These are phyloP conservation scores for Ilyonectria destructans DNA, from an alignment of 2,329 filamentous ascomycete genomes.

Conservation along the genomic window DNA sequence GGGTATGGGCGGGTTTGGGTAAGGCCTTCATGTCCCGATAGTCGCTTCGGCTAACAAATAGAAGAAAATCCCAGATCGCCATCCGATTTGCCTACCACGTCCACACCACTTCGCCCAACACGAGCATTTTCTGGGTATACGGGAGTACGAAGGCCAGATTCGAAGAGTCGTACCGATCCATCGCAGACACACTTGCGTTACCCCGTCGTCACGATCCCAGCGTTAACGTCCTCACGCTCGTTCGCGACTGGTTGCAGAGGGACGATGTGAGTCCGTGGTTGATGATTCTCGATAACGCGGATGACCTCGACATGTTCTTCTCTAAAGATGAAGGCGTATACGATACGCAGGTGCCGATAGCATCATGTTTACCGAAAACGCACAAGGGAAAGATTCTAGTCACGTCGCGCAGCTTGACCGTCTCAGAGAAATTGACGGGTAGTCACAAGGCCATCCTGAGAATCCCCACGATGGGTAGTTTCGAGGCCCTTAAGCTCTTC, in stretches of 20 bases:
- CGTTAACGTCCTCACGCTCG: slow-evolving; percentile 53
- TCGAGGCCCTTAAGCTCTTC: slow-evolving; percentile 34
- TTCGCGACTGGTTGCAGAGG: slow-evolving; percentile 50
- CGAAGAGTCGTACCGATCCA: slow-evolving; percentile 54
- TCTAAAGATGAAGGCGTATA: not conserved
- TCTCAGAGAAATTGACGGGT: slow-evolving; percentile 33
- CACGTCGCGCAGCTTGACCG: slow-evolving; percentile 35
- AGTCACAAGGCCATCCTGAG: slow-evolving; percentile 22
- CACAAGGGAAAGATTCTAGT: slow-evolving; percentile 36
- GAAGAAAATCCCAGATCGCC: slow-evolving; percentile 48
- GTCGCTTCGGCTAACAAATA: not conserved
- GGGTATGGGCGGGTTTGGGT: slow-evolving; percentile 55
- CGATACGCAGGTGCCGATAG: slow-evolving; percentile 7
- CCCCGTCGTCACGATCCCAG: slow-evolving; percentile 49
- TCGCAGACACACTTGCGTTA: slow-evolving; percentile 50
- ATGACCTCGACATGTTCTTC: slow-evolving; percentile 32
- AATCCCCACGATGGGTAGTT: slow-evolving; percentile 32
- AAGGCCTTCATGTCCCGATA: not conserved
- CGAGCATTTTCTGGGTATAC: slow-evolving; percentile 58
- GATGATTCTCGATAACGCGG: slow-evolving; percentile 43
- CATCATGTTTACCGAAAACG: slow-evolving; percentile 35
- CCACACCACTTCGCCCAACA: slow-evolving; percentile 45
- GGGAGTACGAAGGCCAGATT: slow-evolving; percentile 54
- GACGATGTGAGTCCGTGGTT: slow-evolving; percentile 44
- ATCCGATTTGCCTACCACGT: slow-evolving; percentile 56